Evolutionary conservation across 108 stramenopile species (phyloP).

Genomic region (Discostella stelligeroides): DNA sequence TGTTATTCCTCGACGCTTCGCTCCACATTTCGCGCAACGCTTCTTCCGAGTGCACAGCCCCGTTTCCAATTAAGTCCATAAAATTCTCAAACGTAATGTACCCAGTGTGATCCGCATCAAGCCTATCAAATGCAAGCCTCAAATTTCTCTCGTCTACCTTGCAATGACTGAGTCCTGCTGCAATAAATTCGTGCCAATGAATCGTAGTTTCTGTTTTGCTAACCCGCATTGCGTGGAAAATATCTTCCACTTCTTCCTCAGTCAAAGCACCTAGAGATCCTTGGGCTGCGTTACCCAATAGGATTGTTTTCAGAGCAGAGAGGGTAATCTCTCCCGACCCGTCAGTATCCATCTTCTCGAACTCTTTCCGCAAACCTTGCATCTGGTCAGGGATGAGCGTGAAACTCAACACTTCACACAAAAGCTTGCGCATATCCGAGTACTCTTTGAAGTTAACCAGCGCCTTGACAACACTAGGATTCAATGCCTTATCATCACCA

Average conservation of each 20-base stretch:
- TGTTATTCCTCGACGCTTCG: constrained; percentile 48
- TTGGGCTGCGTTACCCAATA: constrained; percentile 64
- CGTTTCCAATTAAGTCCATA: constrained; percentile 70
- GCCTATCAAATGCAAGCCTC: constrained; percentile 77
- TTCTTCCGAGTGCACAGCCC: constrained; percentile 56
- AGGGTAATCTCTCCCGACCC: constrained; percentile 80
- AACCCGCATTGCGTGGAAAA: constrained; percentile 74
- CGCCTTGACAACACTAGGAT: constrained; percentile 64
- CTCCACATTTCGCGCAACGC: constrained; percentile 65
- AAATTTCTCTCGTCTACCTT: constrained; percentile 84
- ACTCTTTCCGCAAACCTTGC: constrained; percentile 67
- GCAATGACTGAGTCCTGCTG: constrained; percentile 81
- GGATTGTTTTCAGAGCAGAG: constrained; percentile 60
- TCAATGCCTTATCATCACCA: constrained; percentile 48
- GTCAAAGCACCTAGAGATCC: constrained; percentile 68
- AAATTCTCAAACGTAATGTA: constrained; percentile 84
- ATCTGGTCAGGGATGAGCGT: constrained; percentile 86
- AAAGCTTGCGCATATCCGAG: constrained; percentile 77
- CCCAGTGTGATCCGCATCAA: constrained; percentile 75
- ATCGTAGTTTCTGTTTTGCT: constrained; percentile 66
- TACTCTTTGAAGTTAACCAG: constrained; percentile 79
- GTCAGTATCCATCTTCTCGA: constrained; percentile 79
- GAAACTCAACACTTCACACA: constrained; percentile 84
- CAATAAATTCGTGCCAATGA: constrained; percentile 88
- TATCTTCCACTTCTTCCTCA: constrained; percentile 73